phyloP scores from a whole-genome alignment of 768 basidiomycete species.

The Mycena rosella region DNA sequence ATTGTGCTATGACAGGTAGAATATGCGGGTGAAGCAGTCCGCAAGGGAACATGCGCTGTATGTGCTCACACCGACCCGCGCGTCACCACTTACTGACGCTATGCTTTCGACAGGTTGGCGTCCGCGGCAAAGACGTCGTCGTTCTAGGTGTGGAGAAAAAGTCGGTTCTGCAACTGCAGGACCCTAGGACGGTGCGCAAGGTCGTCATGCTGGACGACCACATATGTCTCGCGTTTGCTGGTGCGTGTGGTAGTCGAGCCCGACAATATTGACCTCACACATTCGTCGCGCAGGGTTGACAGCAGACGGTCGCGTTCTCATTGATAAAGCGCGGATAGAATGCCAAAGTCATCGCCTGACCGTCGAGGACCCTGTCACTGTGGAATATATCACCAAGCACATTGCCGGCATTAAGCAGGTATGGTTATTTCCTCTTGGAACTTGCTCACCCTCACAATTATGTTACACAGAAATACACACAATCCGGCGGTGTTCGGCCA shows the following conservation, averaged over 20 bases:
- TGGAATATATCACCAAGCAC: conserved; percentile 98
- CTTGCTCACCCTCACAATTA: background rate
- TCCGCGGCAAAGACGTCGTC: conserved; percentile 94
- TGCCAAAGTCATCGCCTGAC: conserved; percentile 97
- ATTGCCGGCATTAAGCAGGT: conserved; percentile 99
- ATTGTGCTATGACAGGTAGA: conserved; percentile 78
- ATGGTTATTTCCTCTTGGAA: conserved; percentile 32
- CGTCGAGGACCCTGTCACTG: conserved; percentile 97
- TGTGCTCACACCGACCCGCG: conserved; percentile 38
- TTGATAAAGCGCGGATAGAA: conserved; percentile 98
- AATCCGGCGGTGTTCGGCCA: conserved; percentile 98
- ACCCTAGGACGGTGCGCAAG: conserved; percentile 97
- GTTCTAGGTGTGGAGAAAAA: conserved; percentile 99
- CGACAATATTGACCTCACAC: conserved; percentile 15
- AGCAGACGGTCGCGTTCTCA: conserved; percentile 96
- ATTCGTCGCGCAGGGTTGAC: conserved; percentile 78
- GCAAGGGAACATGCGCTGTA: conserved; percentile 97
- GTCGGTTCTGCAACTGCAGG: conserved; percentile 96
- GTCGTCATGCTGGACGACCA: conserved; percentile 99
- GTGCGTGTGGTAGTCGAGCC: conserved; percentile 58
- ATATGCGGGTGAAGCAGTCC: conserved; percentile 97
- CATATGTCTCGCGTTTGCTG: conserved; percentile 96
- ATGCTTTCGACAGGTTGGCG: conserved; percentile 78
- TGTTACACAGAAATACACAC: conserved; percentile 62
- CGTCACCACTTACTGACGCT: conserved; percentile 23